These are phyloP conservation scores for Panicum hallii DNA, from an alignment of 202 grass and related monocot genomes.

Conservation along the genomic window DNA sequence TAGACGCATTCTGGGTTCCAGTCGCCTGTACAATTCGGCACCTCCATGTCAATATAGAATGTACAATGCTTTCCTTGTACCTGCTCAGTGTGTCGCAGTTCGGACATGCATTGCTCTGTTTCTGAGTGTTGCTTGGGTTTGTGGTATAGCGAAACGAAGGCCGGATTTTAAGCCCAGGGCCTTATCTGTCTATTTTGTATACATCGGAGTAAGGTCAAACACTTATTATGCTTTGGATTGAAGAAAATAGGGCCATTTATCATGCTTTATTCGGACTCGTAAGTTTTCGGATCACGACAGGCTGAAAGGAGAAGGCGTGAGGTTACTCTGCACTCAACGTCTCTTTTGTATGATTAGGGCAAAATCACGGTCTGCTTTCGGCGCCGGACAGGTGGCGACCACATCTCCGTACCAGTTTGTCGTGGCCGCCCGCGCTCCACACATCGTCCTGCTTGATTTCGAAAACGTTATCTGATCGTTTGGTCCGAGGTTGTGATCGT, in stretches of 20 bases:
- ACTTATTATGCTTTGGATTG: no score
- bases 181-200: no score
- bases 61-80: constrained; percentile 3
- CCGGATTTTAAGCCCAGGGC: not conserved
- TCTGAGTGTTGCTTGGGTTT: not conserved
- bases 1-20: constrained; percentile 20
- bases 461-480: not conserved
- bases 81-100: not conserved
- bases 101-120: not conserved
- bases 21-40: constrained; percentile 33
- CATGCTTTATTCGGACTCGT: no score
- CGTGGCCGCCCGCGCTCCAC: not conserved
- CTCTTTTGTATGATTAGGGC: not conserved
- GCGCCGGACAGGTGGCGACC: not conserved
- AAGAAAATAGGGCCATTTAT: not conserved
- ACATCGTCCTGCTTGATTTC: not conserved
- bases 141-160: not conserved
- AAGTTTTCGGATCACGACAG: not conserved
- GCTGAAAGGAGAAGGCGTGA: not conserved
- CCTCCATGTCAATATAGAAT: constrained; percentile 13
- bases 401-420: not conserved
- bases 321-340: not conserved
- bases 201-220: no score
- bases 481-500: not conserved
- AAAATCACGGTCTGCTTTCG: not conserved